phyloP scores from a whole-genome alignment of 2,329 filamentous ascomycete species.

The Zymoseptoria crescenta region DNA sequence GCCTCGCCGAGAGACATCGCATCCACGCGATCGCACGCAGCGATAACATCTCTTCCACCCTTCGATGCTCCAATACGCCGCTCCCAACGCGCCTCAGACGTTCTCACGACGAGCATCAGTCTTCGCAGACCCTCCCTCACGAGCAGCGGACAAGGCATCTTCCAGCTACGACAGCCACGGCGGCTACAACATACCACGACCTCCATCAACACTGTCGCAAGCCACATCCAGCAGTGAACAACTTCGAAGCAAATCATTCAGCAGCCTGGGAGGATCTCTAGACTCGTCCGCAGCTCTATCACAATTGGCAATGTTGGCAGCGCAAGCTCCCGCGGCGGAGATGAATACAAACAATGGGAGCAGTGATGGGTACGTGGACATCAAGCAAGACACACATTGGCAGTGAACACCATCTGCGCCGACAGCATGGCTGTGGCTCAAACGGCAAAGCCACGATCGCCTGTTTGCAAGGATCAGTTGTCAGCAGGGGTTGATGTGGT shows the following conservation, averaged over 20 bases:
- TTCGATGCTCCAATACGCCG: conserved; percentile 42
- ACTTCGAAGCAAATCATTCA: conserved; percentile 7
- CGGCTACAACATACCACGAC: conserved; percentile 45
- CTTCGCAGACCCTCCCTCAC: conserved; percentile 16
- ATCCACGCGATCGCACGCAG: background rate
- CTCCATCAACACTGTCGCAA: conserved; percentile 46
- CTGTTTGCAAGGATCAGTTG: background rate
- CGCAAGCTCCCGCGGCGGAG: conserved; percentile 16
- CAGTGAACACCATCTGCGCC: background rate
- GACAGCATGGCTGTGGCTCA: background rate
- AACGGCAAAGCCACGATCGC: background rate
- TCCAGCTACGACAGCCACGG: conserved; percentile 18
- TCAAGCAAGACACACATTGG: background rate
- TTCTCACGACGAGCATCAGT: conserved; percentile 14
- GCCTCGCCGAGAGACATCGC: background rate
- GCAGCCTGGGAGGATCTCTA: conserved; percentile 5
- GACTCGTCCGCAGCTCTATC: conserved; percentile 31
- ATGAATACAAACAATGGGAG: conserved; percentile 6
- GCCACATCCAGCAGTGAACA: conserved; percentile 33
- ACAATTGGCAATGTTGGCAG: conserved; percentile 20
- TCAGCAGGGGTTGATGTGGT: background rate
- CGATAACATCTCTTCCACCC: conserved; percentile 32
- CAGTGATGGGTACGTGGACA: conserved; percentile 11
- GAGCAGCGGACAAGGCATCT: conserved; percentile 2
- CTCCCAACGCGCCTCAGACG: conserved; percentile 16